Base-by-base conservation (phyloP, 768 basidiomycete species). In the Cytidiella melzeri region DNA sequence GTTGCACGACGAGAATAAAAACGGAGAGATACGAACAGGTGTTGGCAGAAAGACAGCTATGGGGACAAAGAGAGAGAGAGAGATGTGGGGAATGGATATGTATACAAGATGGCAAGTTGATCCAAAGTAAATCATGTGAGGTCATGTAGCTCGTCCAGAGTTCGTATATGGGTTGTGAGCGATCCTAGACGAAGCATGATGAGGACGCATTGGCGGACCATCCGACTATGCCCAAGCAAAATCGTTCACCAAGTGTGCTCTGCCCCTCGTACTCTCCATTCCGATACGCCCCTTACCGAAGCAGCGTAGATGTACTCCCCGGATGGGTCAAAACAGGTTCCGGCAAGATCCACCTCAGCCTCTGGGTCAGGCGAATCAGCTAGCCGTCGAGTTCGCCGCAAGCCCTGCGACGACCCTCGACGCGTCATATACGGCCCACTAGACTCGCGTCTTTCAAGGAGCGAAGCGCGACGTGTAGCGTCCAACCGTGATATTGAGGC, bases 221-320 rank as follows among this genome's bases (percentile, higher is more conserved):
- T 15, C 9, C 9, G 13, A 11, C n/a, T 63, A 76, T 50, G 67
- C 73, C 70, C 74, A 75, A 30, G 61, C 59, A 1, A 72, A 71
- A 55, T 71, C 75, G 39, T 72, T 67, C 83, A 88, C 84, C 84
- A 89, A 44, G 77, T 69, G 71, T 84, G 86, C 54, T 83, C 83
- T 12, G 80, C 77, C 4, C 83, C 84, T 19, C 77, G 71, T 45
- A 93, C 71, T 39, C 75, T 71, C 86, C 87, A 93, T 62, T 92
- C 90, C 5, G 81, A 83, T 21, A 93, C 70, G 30, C 81, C 80
- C 51, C 70, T 63, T 51, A 76, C 75, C 47, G 79, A 78, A 19
- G 81, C 87, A 12, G 80, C 82, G 59, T 90, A 90, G 25, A 90
- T 59, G 61, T 72, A 77, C 53, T 74, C 72, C 2, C 87, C 87